These are phyloP conservation scores for Linderina pennispora DNA, from an alignment of 192 early-diverging fungal genomes.

Conservation along the genomic window DNA sequence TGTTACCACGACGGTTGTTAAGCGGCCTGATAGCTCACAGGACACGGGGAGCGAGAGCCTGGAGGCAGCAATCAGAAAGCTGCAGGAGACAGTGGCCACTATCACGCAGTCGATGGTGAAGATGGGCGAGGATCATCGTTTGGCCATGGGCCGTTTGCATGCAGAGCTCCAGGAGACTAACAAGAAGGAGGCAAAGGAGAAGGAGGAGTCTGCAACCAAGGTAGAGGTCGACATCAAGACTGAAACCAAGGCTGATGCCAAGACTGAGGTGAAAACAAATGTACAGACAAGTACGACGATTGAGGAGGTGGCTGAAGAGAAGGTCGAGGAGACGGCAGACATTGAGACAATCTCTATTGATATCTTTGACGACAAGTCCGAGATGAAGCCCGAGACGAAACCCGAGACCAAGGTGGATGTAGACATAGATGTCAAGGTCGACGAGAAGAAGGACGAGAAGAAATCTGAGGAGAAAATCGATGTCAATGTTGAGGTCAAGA, in stretches of 20 bases:
- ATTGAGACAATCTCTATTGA: too few relatives aligned
- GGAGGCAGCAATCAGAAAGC: too few relatives aligned
- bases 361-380: too few relatives aligned
- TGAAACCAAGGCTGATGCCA: background rate
- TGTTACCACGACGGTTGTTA: too few relatives aligned
- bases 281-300: background rate
- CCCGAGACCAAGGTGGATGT: background rate
- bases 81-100: too few relatives aligned
- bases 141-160: too few relatives aligned
- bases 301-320: background rate
- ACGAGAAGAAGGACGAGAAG: slow-evolving; percentile 4
- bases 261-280: background rate
- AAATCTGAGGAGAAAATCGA: slow-evolving; percentile 1
- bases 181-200: slow-evolving; percentile 4
- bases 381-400: too few relatives aligned
- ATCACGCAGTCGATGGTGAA: too few relatives aligned
- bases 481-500: slow-evolving; percentile 2
- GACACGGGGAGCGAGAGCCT: too few relatives aligned
- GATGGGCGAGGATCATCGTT: too few relatives aligned
- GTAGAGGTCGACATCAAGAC: background rate
- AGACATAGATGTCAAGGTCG: slow-evolving; percentile 6
- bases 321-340: background rate
- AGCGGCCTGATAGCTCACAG: too few relatives aligned
- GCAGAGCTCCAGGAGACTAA: too few relatives aligned
- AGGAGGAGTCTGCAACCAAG: background rate